Base-by-base conservation (phyloP, 192 early-diverging fungal genomes). In the Linnemannia schmuckeri region DNA sequence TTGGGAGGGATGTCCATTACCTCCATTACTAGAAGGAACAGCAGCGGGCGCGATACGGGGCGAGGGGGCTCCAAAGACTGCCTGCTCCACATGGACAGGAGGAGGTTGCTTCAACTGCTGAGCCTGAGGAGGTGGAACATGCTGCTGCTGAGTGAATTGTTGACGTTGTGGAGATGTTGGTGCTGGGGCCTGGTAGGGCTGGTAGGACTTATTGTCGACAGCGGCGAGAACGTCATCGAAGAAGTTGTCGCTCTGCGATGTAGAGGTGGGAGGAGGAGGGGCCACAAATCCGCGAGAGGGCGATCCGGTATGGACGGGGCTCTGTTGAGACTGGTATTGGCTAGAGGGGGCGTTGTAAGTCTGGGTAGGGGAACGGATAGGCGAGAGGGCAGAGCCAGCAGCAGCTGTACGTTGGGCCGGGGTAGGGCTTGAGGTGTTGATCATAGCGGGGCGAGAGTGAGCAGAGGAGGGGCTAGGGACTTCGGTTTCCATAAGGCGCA, bases 221-320 rank as follows among this genome's bases (percentile, higher is more conserved):
- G 85, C 85, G 0, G 85, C 85, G 12, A 87, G 72, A 4, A 87
- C 85, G 72, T 87, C 85, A 52, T 87, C 79, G 37, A 81, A 87
- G 54, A 87, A 87, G 30, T 80, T 80, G 49, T 86, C 75, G 38
- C 84, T 79, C 18, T 81, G 55, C 10, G 63, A 55, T 5, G 78
- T 52, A 0, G 69, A 55, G 2, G 82, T 13, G 12, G 41, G 22
- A 27, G 72, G 41, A n/a, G 79, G 79, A 20, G 79, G 79, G 9
- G 79, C 40, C 13, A 83, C 72, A 55, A 75, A 69, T 37, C 42
- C 41, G 22, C 54, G 12, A 49, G 47, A 49, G 47, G 47, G 47
- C 47, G 47, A 49, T 49, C 47, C 47, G 47, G 47, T 17, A 22
- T 75, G 72, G 73, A 13, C 72, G 78, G 3, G 72, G 78, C 33